A percentile compares a stretch with the other conserved stretches of the same genome.
phyloP scores from a whole-genome alignment of 495 filamentous ascomycete genomes.

The Aspergillus nanangensis region DNA sequence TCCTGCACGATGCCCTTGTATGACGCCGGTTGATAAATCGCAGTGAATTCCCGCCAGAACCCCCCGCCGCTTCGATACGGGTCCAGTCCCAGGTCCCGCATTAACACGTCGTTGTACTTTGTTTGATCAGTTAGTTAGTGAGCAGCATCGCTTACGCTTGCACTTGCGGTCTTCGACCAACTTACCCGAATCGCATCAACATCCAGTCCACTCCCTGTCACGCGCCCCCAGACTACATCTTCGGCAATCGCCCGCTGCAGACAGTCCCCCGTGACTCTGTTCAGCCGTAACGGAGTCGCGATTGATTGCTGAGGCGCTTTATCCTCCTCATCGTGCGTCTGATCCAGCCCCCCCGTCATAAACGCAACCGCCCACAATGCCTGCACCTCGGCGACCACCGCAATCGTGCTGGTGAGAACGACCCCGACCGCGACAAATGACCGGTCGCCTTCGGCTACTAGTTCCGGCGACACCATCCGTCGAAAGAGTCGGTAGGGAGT shows the following conservation, averaged over 20 bases:
- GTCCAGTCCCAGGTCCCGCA: conserved; percentile 27
- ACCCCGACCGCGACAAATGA: conserved; percentile 60
- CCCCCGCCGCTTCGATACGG: conserved; percentile 24
- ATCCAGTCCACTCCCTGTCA: conserved; percentile 22
- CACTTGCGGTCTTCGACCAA: too few species aligned
- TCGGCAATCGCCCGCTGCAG: conserved; percentile 21
- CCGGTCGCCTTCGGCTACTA: conserved; percentile 48
- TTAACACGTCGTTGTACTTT: conserved; percentile 29
- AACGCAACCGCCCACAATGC: conserved; percentile 66
- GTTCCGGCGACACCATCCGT: conserved; percentile 48
- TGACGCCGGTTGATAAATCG: conserved; percentile 22
- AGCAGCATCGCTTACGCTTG: background rate
- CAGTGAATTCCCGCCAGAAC: conserved; percentile 19
- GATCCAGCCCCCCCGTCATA: conserved; percentile 27
- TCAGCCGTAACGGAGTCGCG: conserved; percentile 4
- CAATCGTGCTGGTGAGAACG: conserved; percentile 50
- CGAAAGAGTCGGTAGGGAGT: conserved; percentile 48
- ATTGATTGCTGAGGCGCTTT: background rate
- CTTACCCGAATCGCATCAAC: conserved; percentile 28
- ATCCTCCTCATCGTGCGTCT: background rate
- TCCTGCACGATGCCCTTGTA: conserved; percentile 30
- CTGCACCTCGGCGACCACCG: conserved; percentile 57
- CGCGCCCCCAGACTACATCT: conserved; percentile 21
- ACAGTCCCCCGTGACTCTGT: background rate
- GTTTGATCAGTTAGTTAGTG: background rate